A percentile compares a stretch with the other conserved stretches of the same genome.
Conservation (phyloP, 768 basidiomycete species). For the Hysterangium stoloniferum region DNA sequence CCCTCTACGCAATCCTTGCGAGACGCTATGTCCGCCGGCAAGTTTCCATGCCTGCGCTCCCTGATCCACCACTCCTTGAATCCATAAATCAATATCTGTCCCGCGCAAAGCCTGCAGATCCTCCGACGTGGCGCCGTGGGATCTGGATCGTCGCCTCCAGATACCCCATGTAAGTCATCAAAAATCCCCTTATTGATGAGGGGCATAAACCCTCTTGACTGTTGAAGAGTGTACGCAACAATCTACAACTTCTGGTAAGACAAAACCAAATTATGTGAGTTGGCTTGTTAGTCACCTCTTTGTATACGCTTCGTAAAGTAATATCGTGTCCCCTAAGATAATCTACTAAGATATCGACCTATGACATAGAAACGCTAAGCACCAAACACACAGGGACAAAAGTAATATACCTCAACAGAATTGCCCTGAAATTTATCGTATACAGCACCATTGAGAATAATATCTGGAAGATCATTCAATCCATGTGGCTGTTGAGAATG, state of each 20-base stretch:
- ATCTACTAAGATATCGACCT: constrained; percentile 71
- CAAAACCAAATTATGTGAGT: not conserved
- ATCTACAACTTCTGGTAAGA: constrained; percentile 36
- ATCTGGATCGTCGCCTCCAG: constrained; percentile 47
- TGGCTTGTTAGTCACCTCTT: constrained; percentile 44
- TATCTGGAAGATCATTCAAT: constrained; percentile 58
- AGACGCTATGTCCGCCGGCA: constrained; percentile 46
- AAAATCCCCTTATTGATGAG: constrained; percentile 67
- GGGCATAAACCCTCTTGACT: constrained; percentile 55
- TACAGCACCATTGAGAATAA: constrained; percentile 66
- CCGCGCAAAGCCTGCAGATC: constrained; percentile 66
- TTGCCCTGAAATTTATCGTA: constrained; percentile 80
- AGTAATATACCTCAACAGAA: constrained; percentile 47
- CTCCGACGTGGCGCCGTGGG: constrained; percentile 43
- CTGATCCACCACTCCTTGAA: constrained; percentile 78
- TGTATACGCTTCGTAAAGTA: constrained; percentile 66
- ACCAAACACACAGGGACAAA: not conserved
- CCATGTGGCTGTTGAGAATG: constrained; percentile 59
- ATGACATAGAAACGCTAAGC: not conserved
- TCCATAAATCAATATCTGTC: constrained; percentile 69
- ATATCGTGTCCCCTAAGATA: constrained; percentile 58
- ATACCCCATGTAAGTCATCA: constrained; percentile 54
- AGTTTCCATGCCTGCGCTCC: constrained; percentile 62
- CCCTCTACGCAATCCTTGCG: constrained; percentile 66
- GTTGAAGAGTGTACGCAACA: constrained; percentile 47